phyloP scores from a whole-genome alignment of 225 moss, liverwort and hornwort species.

The Marchantia paleacea region DNA sequence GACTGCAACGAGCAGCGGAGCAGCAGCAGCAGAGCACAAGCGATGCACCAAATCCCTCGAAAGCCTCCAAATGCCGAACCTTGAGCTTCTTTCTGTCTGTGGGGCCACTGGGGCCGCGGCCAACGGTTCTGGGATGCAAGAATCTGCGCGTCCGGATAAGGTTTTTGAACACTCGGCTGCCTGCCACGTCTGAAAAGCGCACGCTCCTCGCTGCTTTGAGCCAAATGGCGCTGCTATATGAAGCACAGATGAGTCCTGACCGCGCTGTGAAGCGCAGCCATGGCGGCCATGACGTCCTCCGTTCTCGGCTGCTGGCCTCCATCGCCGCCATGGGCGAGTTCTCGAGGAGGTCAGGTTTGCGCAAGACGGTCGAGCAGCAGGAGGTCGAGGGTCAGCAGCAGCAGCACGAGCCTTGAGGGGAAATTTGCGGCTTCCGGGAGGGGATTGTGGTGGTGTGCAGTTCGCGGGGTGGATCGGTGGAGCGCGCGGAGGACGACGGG shows the following conservation, averaged over 20 bases:
- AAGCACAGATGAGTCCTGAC: not conserved
- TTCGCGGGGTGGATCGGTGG: not conserved
- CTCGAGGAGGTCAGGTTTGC: too few species aligned
- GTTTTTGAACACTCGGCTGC: not conserved
- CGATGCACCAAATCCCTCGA: too few species aligned
- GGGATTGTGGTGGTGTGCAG: too few species aligned
- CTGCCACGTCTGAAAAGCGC: constrained; percentile 27
- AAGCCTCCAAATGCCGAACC: not conserved
- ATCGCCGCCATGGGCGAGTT: not conserved
- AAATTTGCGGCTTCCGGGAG: not conserved
- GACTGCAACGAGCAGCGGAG: not conserved
- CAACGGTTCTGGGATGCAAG: too few species aligned
- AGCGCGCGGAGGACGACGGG: not conserved
- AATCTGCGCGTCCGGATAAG: constrained; percentile 3
- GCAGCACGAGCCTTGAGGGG: not conserved
- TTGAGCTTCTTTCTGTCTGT: not conserved
- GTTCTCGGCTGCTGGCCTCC: not conserved
- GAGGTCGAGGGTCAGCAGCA: not conserved
- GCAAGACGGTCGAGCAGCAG: not conserved
- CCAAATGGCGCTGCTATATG: not conserved
- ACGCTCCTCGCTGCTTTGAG: not conserved
- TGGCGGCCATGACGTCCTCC: not conserved
- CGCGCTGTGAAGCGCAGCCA: not conserved
- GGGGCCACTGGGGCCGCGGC: too few species aligned
- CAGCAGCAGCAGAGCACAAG: too few species aligned